Evolutionary conservation across 2,329 filamentous ascomycete genomes (phyloP).

Genomic region (Monilinia fructicola): DNA sequence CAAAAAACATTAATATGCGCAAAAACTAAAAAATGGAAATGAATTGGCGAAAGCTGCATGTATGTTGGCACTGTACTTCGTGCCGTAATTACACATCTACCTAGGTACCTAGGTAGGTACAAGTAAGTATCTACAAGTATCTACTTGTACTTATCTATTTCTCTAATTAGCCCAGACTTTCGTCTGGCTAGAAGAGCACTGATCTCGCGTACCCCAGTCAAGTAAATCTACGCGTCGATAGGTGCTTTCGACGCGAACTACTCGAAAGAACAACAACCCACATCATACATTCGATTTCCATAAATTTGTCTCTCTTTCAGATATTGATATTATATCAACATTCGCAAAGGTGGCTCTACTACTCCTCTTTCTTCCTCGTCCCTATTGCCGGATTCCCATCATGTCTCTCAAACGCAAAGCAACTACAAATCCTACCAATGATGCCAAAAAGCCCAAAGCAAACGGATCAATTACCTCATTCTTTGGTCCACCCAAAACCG

Average conservation of each 20-base stretch:
- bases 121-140: no score
- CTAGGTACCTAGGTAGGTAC: no score
- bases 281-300: background rate
- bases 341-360: conserved; percentile 31
- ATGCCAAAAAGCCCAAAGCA: conserved; percentile 69
- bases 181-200: conserved; percentile 2
- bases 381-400: conserved; percentile 22
- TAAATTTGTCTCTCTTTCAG: conserved; percentile 3
- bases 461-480: conserved; percentile 86
- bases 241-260: background rate
- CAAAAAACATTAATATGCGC: conserved; percentile 3
- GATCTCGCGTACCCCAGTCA: conserved; percentile 22
- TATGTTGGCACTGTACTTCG: background rate
- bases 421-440: conserved; percentile 47
- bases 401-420: conserved; percentile 66
- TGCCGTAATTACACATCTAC: no score
- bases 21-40: background rate
- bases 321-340: background rate
- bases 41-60: no score
- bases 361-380: conserved; percentile 24
- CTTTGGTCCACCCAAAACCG: conserved; percentile 63
- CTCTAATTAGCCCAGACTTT: background rate
- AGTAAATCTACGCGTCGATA: conserved; percentile 17
- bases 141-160: background rate
- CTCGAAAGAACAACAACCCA: no score